These are phyloP conservation scores for Fusarium sp. DNA, from an alignment of 2,329 filamentous ascomycete species.

Conservation along the genomic window DNA sequence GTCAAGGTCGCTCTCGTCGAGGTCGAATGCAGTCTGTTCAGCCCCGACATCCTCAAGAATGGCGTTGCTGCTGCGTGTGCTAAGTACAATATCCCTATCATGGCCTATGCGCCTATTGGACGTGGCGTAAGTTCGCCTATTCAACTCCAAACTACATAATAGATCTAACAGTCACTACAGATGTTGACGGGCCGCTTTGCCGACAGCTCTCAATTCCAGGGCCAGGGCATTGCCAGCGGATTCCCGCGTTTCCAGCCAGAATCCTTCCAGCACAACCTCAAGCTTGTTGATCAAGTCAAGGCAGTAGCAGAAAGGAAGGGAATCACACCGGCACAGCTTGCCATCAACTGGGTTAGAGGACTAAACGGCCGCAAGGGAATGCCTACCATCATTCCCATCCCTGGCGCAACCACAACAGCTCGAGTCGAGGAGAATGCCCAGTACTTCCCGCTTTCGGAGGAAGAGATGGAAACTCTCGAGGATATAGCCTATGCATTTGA, in stretches of 20 bases:
- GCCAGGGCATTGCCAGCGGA: conserved; percentile 28
- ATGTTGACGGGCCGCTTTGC: conserved; percentile 45
- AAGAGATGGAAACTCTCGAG: conserved; percentile 62
- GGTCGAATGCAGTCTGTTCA: conserved; percentile 63
- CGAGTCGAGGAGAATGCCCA: conserved; percentile 70
- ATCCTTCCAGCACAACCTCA: conserved; percentile 71
- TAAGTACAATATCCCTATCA: conserved; percentile 73
- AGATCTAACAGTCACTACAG: conserved; percentile 31
- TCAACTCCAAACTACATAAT: neutral
- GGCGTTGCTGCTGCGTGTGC: conserved; percentile 65
- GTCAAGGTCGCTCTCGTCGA: conserved; percentile 60
- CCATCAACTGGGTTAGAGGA: conserved; percentile 69
- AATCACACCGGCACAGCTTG: conserved; percentile 71
- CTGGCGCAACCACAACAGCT: conserved; percentile 67
- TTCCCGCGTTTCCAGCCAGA: conserved; percentile 70
- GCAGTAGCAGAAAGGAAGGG: conserved; percentile 68
- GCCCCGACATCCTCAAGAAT: conserved; percentile 59
- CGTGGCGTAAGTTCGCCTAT: conserved; percentile 54
- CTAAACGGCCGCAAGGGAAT: conserved; percentile 62
- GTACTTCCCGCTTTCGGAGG: conserved; percentile 57
- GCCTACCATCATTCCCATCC: conserved; percentile 71
- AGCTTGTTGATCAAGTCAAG: conserved; percentile 67
- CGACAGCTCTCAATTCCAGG: conserved; percentile 37
- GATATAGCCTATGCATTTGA: conserved; percentile 59
- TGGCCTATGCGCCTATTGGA: conserved; percentile 79